Evolutionary conservation across 106 monocot species (phyloP).

Genomic region (Xerophyta viscosa): DNA sequence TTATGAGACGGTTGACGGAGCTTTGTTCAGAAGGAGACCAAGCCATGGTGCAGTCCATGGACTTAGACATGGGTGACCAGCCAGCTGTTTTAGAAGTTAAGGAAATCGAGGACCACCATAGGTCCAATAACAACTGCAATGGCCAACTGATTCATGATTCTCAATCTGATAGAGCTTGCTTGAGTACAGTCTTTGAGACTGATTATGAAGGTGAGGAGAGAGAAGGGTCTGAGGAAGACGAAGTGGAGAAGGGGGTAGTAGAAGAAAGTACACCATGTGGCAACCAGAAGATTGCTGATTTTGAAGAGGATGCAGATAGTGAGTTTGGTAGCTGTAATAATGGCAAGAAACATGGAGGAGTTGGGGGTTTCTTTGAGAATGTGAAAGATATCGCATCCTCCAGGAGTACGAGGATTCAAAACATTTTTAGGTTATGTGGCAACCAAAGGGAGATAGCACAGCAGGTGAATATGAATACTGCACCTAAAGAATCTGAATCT

Average conservation of each 20-base stretch:
- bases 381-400: too few relatives aligned
- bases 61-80: constrained; percentile 71
- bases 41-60: constrained; percentile 88
- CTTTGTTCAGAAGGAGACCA: constrained; percentile 32
- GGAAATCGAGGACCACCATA: constrained; percentile 36
- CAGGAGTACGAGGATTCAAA: constrained; percentile 78
- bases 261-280: constrained; percentile 22
- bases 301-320: neutral
- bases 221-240: constrained; percentile 31
- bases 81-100: constrained; percentile 39
- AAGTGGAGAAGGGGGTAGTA: constrained; percentile 60
- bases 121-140: neutral
- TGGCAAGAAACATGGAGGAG: constrained; percentile 3
- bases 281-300: neutral
- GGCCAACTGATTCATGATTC: neutral
- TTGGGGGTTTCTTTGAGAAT: too few relatives aligned
- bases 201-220: constrained; percentile 52
- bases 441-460: constrained; percentile 76
- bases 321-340: neutral
- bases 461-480: constrained; percentile 25
- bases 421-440: constrained; percentile 91
- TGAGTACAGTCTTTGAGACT: constrained; percentile 82
- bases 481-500: constrained; percentile 10
- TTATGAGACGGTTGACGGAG: constrained; percentile 50
- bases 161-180: constrained; percentile 21